A percentile compares a stretch with the other conserved stretches of the same genome.
Evolutionary conservation across 495 filamentous ascomycete species (phyloP).

Genomic region (Beverwykella pulmonaria): DNA sequence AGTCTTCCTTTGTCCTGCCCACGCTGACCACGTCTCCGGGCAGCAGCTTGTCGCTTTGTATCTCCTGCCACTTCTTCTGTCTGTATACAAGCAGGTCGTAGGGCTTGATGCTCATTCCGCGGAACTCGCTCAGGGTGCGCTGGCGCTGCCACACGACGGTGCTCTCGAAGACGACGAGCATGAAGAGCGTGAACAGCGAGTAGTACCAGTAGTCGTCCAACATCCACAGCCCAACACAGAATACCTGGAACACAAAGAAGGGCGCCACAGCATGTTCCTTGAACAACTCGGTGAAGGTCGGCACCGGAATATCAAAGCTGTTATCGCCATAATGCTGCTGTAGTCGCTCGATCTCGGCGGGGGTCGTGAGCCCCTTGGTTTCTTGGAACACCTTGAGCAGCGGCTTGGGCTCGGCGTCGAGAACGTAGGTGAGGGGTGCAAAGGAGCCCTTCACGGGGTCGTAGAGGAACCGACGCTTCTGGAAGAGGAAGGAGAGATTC

Average conservation of each 20-base stretch:
- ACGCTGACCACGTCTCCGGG: conserved; percentile 97
- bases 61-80: conserved; percentile 81
- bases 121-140: conserved; percentile 94
- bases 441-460: conserved; percentile 69
- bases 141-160: conserved; percentile 99
- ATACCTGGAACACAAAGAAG: conserved; percentile 99
- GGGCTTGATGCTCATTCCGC: conserved; percentile 98
- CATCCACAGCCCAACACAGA: conserved; percentile 98
- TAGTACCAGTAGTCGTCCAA: conserved; percentile 99
- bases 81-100: conserved; percentile 91
- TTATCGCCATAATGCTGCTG: conserved; percentile 95
- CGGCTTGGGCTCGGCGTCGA: conserved; percentile 83
- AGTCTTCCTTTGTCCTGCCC: conserved; percentile 92
- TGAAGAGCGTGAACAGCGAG: conserved; percentile 96
- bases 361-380: conserved; percentile 68
- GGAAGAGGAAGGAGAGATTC: conserved; percentile 89
- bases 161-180: conserved; percentile 96
- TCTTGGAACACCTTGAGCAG: conserved; percentile 74
- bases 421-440: conserved; percentile 76
- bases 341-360: conserved; percentile 72
- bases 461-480: conserved; percentile 95
- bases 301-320: conserved; percentile 96
- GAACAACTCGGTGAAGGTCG: conserved; percentile 92
- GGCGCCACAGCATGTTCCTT: conserved; percentile 97
- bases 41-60: conserved; percentile 88